Base-by-base conservation (phyloP, 768 basidiomycete species). In the Suillus sp. region DNA sequence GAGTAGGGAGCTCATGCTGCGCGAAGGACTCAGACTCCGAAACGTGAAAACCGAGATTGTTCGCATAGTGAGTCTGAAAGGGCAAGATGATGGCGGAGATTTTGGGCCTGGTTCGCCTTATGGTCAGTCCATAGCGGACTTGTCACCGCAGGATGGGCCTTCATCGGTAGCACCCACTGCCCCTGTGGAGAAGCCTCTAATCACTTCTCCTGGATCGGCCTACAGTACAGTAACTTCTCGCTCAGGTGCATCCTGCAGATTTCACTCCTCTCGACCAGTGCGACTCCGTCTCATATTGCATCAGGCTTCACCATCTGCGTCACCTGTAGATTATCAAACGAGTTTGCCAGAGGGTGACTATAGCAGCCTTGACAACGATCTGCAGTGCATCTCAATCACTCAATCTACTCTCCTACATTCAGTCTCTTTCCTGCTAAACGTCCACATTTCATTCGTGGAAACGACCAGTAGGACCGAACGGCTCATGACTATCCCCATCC, bases 201-300 rank as follows among this genome's bases (percentile, higher is more conserved):
- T 82, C 62, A 68, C 69, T 34, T 78, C 80, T n/a, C 76, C 79
- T 27, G 56, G 38, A 57, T 63, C 65, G 4, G 65, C 75, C 22
- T 78, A 78, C 64, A 67, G 76, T 22, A 80, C 82, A 3, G 80
- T 89, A 58, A 79, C 98, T 32, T 88, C 93, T 14, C 85, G 90
- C 8, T 95, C 95, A 16, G 96, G 96, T 53, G 95, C 95, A 48
- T 90, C 93, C 22, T 95, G 94, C 73, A 88, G 94, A 53, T 95
- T 97, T 72, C 95, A 97, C 68, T 85, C 88, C 0, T 82, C 85
- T 51, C 84, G 83, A 16, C 83, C 90, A 4, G 84, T 95, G 64
- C 90, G 83, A 66, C 81, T 93, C 43, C 86, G 94, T 4, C 91
- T 98, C 64, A 79, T 96, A 34, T 80, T 98, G 18, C 93, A 93